Percentiles rank a stretch among this genome's conserved stretches.
Evolutionary conservation across 306 rosid species (phyloP).

Genomic region (Sindora glabra): DNA sequence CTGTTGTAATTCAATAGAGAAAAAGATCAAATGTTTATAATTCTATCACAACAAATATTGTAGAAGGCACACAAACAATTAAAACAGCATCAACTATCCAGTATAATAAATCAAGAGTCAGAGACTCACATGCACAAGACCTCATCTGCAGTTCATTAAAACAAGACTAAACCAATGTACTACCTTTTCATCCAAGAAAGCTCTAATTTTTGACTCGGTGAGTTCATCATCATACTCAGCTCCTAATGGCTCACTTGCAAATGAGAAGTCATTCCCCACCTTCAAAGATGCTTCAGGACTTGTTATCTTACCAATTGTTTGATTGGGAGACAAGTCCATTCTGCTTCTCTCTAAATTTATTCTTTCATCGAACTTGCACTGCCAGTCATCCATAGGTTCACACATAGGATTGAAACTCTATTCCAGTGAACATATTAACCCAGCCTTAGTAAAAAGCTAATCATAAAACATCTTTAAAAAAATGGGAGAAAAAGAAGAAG

Average conservation of each 20-base stretch:
- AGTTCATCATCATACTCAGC: conserved; percentile 87
- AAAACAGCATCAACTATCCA: neutral
- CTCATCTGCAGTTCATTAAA: neutral
- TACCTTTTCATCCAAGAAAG: conserved; percentile 83
- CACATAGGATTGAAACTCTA: conserved; percentile 82
- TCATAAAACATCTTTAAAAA: conserved; percentile 23
- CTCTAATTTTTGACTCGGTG: conserved; percentile 77
- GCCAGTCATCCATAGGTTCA: conserved; percentile 69
- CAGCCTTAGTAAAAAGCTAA: conserved; percentile 2
- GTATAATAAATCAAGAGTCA: neutral
- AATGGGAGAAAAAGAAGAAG: conserved; percentile 5
- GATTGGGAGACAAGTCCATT: conserved; percentile 31
- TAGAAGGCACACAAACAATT: neutral
- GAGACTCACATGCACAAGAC: conserved; percentile 1
- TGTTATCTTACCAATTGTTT: conserved; percentile 26
- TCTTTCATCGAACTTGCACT: conserved; percentile 48
- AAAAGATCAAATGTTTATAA: neutral
- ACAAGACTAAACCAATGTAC: neutral
- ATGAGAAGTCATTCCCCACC: conserved; percentile 38
- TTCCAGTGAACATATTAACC: conserved; percentile 19
- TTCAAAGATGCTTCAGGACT: conserved; percentile 26
- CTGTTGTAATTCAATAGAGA: conserved; percentile 33
- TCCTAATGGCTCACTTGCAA: conserved; percentile 47
- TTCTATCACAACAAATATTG: too few relatives aligned
- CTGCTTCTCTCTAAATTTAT: conserved; percentile 37